Evolutionary conservation across 1,284 basidiomycete species (phyloP), one percentile per base, ranked within the genome.

Genomic region (Chondrostereum purpureum): DNA sequence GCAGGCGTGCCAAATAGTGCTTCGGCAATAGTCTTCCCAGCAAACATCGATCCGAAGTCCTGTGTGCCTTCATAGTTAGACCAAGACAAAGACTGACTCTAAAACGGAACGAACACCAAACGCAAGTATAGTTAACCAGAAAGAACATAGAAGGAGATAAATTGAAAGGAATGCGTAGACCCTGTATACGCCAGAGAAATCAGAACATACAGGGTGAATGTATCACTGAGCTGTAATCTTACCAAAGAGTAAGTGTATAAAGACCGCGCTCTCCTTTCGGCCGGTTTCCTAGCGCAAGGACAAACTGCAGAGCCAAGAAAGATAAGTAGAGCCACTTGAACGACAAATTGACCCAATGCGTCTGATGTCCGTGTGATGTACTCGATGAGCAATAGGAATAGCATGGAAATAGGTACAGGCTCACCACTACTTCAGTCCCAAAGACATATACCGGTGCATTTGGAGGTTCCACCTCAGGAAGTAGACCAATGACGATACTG

Each of bases 221-320:
- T 18, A 27, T 13, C 20, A 20, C 5, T 19, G 10, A n/a, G n/a
- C n/a, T n/a, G n/a, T n/a, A n/a, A 39, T 14, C 73, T 17, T 48
- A 83, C 79, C 82, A 82, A 53, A 98, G 73, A 4, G 92, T 95
- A 20, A 86, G 55, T 0, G 84, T 70, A 59, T 98, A 98, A 5
- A 89, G 80, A 33, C 75, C 60, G 43, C 85, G 80, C 69, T 98
- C 95, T 50, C 92, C 93, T 62, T 97, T 98, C 1, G 94, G 95
- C 52, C 95, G 73, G 64, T 97, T 98, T 47, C 94, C 94, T 21
- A 97, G 68, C 3, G 93, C 94, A n/a, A 98, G 73, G 33, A 98
- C 81, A 57, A 98, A 96, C 69, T 93, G 72, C 58, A 93, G 66
- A 24, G 80, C 89, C 24, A 96, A 70, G 69, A 92, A 89, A 3